Evolutionary conservation across 2,329 filamentous ascomycete species (phyloP), one percentile per base, ranked within the genome.

Genomic region (Herpotrichia juniperi): DNA sequence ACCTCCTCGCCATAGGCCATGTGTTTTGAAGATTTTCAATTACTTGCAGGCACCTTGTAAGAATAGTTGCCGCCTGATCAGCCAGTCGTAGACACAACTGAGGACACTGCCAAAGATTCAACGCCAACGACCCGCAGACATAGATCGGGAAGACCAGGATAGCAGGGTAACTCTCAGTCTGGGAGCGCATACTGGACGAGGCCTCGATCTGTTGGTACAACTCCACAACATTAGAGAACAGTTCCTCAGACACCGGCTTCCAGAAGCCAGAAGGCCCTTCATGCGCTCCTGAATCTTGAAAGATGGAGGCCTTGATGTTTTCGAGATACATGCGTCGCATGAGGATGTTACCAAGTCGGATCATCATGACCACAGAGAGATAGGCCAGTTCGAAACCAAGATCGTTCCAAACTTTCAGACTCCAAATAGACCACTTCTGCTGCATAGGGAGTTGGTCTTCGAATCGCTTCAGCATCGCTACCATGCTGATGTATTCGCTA

Each of bases 281-380:
- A 14, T 16, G 10, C 10, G 14, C 39, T 4, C 16, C n/a, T 4
- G 39, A 25, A 16, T 19, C n/a, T 7, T n/a, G 16, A 37, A n/a
- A 7, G n/a, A 43, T 43, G 17, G 40, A 43, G 16, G 40, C 40
- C 30, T 43, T 43, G 14, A 43, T 43, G n/a, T 43, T 43, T 17
- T 43, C 40, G 3, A 43, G 40, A 30, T 43, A 43, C 40, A 43
- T 43, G 25, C 40, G 40, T 21, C 40, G 12, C 24, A 43, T 28
- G n/a, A 43, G 40, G 40, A 43, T 43, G n/a, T 43, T 43, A 25
- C 40, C n/a, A 21, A 43, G 40, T 11, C 40, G 40, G 24, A 43
- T 43, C 40, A 43, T 31, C 40, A 43, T 43, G 14, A 43, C 40
- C 5, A 43, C 25, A 11, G 40, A 43, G 8, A 43, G 40, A 25